Evolutionary conservation across 2,329 filamentous ascomycete genomes (phyloP).

Genomic region (Pyrenochaeta sp.): DNA sequence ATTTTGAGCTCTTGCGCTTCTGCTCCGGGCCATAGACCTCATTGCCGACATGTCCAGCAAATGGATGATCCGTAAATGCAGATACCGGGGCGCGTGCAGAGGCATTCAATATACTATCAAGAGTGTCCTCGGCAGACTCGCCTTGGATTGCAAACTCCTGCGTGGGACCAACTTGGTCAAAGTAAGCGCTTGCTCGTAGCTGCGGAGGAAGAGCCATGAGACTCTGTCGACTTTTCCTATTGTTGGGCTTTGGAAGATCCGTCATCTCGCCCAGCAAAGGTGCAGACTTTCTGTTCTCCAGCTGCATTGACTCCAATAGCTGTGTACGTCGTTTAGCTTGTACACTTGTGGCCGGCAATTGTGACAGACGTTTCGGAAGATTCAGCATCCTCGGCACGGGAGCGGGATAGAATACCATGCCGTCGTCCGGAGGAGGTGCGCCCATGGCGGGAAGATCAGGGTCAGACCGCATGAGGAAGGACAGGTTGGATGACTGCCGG

Average conservation of each 20-base stretch:
- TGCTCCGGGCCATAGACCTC: conserved; percentile 73
- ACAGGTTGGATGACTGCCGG: conserved; percentile 34
- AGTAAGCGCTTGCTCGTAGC: conserved; percentile 89
- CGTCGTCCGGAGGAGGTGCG: conserved; percentile 69
- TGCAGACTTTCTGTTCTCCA: conserved; percentile 62
- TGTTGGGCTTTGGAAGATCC: conserved; percentile 22
- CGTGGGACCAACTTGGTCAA: conserved; percentile 70
- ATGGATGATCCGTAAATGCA: conserved; percentile 90
- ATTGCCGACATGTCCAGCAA: conserved; percentile 76
- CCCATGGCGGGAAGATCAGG: conserved; percentile 30
- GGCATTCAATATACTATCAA: conserved; percentile 91
- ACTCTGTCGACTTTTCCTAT: conserved; percentile 48
- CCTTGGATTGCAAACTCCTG: conserved; percentile 68
- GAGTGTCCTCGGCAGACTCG: conserved; percentile 84
- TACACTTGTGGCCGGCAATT: conserved; percentile 69
- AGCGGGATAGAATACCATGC: conserved; percentile 95
- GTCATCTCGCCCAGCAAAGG: conserved; percentile 20
- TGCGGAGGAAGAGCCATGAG: conserved; percentile 76
- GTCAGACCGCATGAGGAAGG: conserved; percentile 57
- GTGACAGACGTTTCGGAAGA: conserved; percentile 85
- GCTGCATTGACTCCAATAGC: conserved; percentile 70
- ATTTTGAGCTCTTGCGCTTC: conserved; percentile 52
- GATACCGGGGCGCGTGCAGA: conserved; percentile 86
- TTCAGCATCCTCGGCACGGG: conserved; percentile 94
- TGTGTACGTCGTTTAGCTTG: conserved; percentile 78